A percentile compares a stretch with the other conserved stretches of the same genome.
Conservation (phyloP, 768 basidiomycete genomes). For the Amanita muscaria region DNA sequence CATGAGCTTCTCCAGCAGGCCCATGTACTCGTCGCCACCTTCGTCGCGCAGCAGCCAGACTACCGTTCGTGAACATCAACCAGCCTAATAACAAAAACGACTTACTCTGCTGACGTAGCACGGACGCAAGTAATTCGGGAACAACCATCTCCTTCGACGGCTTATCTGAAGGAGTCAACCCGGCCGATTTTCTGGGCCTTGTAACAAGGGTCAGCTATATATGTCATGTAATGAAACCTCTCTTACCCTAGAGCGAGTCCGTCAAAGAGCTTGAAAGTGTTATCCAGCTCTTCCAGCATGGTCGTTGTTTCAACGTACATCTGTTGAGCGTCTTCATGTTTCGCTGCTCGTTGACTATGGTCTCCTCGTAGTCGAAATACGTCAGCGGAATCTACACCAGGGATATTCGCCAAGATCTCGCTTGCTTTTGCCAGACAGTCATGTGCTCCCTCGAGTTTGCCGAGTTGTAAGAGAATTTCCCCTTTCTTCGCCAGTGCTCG, state of each 20-base stretch:
- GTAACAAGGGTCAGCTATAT: conserved; percentile 1
- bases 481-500: conserved; percentile 60
- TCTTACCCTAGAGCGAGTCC: conserved; percentile 35
- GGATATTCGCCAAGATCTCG: conserved; percentile 34
- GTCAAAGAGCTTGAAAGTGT: conserved; percentile 45
- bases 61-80: conserved; percentile 17
- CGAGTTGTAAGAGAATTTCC: conserved; percentile 62
- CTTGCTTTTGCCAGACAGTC: conserved; percentile 44
- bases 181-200: conserved; percentile 38
- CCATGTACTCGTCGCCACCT: conserved; percentile 39
- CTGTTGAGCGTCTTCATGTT: conserved; percentile 37
- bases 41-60: conserved; percentile 64
- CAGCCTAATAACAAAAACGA: not conserved
- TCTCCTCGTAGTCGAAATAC: conserved; percentile 49
- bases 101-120: conserved; percentile 66
- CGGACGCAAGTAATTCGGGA: conserved; percentile 49
- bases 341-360: conserved; percentile 33
- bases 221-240: not conserved
- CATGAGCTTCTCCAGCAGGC: conserved; percentile 48
- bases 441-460: conserved; percentile 48
- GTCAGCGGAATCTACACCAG: conserved; percentile 51
- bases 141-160: conserved; percentile 39
- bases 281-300: conserved; percentile 57
- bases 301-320: conserved; percentile 47
- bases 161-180: conserved; percentile 23